These are phyloP conservation scores for Dillenia suffruticosa DNA, from an alignment of 164 flowering plant species.

Conservation along the genomic window DNA sequence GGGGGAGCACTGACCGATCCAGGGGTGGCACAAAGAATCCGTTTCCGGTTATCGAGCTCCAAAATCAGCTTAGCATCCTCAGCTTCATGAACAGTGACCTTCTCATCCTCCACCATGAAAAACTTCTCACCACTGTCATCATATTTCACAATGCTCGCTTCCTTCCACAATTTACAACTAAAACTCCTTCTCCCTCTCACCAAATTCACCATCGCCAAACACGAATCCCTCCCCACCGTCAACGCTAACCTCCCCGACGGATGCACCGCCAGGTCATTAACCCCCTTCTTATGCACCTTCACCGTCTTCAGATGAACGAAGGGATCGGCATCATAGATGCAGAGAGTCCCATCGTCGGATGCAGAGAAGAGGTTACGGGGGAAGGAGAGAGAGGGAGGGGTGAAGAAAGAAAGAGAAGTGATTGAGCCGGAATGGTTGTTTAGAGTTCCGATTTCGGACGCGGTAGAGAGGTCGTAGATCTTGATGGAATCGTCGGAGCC, in stretches of 20 bases:
- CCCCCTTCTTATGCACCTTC: conserved; percentile 45
- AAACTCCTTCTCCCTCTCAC: conserved; percentile 87
- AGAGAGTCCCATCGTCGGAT: conserved; percentile 64
- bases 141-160: conserved; percentile 59
- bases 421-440: conserved; percentile 49
- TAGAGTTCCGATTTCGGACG: conserved; percentile 70
- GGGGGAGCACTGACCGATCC: conserved; percentile 42
- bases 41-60: conserved; percentile 52
- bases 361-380: conserved; percentile 80
- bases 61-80: conserved; percentile 68
- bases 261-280: conserved; percentile 64
- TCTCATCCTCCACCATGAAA: conserved; percentile 62
- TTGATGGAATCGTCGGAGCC: conserved; percentile 74
- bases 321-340: conserved; percentile 77
- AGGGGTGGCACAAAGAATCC: conserved; percentile 61
- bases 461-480: conserved; percentile 65
- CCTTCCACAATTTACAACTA: conserved; percentile 54
- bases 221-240: conserved; percentile 70
- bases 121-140: conserved; percentile 56
- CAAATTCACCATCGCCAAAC: conserved; percentile 77
- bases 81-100: conserved; percentile 61
- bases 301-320: conserved; percentile 68
- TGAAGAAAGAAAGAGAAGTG: conserved; percentile 68
- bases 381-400: conserved; percentile 47
- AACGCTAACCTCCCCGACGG: conserved; percentile 71